Evolutionary conservation across 208 protist genomes (phyloP), one percentile per base, ranked within the genome.

Genomic region (Wallacemonas sp.): DNA sequence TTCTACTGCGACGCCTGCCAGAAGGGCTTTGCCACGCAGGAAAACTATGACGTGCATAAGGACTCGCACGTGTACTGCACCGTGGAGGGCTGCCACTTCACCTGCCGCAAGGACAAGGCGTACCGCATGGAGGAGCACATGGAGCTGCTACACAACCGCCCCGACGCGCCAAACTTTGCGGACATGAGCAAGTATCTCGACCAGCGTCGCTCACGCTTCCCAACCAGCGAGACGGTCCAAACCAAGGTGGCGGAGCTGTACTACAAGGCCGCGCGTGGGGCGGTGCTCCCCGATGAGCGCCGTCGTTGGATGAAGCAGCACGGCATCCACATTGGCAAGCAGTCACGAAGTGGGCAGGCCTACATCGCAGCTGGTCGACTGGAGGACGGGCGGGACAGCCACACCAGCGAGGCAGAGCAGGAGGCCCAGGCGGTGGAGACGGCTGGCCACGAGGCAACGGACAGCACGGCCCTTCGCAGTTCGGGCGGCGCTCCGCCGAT

Each of bases 111-210:
- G 17, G 65, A 67, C 39, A 88, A 89, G 60, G 63, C 78, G 21
- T 87, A 78, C 62, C 86, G 80, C 47, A 94, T 96, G 91, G 81
- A 96, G 64, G 76, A 89, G 76, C 91, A 96, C 74, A 81, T 91
- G 68, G 78, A 91, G 55, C 70, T 80, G 36, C 78, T 96, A 56
- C 91, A 96, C 73, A 87, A 92, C 48, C 85, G 88, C 27, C 80
- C 82, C 1, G 83, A 96, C 62, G 88, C 91, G 9, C 91, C 88
- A 2, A 79, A 94, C 63, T 80, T 96, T 27, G 80, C 61, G 23
- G 87, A 96, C 74, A 76, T 75, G 27, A 48, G 33, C 16, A 46
- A 61, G 38, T 96, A 96, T 65, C 65, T 93, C 29, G 70, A 70
- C 8, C 84, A 93, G 68, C 91, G 91, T 30, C 70, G 68, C 32